These are phyloP conservation scores for Aspergillus transmontanensis DNA, from an alignment of 2,329 filamentous ascomycete species.

Conservation along the genomic window DNA sequence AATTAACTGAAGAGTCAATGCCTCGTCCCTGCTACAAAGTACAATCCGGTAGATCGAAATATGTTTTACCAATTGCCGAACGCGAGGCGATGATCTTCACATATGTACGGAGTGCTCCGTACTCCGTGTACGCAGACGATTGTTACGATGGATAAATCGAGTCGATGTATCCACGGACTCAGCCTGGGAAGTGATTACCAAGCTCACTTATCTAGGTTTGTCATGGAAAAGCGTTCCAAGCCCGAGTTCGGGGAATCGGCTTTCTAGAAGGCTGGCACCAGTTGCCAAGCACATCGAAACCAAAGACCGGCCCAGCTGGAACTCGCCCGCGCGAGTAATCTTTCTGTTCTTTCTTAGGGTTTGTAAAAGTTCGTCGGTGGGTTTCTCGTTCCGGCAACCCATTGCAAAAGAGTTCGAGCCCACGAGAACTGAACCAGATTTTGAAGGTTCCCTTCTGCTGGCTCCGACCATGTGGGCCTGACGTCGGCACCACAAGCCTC, in stretches of 20 bases:
- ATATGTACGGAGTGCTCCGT: not conserved
- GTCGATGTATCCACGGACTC: not conserved
- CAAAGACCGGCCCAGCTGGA: not conserved
- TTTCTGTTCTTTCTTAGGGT: not conserved
- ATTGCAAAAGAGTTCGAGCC: not conserved
- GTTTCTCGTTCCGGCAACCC: not conserved
- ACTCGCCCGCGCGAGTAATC: not conserved
- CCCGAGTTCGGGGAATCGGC: not conserved
- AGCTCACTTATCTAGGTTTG: not conserved
- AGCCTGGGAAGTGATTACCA: not conserved
- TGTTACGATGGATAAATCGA: not conserved
- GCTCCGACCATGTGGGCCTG: slow-evolving; percentile 31
- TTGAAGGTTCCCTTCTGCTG: slow-evolving; percentile 9
- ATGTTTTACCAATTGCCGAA: not conserved
- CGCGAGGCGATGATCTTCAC: not conserved
- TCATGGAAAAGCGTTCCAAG: not conserved
- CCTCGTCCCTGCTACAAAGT: not conserved
- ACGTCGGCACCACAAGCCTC: slow-evolving; percentile 18
- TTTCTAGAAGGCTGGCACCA: not conserved
- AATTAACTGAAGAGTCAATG: too few species aligned
- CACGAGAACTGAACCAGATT: slow-evolving; percentile 12
- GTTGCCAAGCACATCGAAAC: slow-evolving; percentile 4
- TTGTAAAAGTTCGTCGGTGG: not conserved
- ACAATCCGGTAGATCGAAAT: not conserved
- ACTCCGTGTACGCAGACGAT: not conserved